A percentile compares a stretch with the other conserved stretches of the same genome.
These are phyloP conservation scores for Solanum piurae DNA, from an alignment of 257 asterid species.

Conservation along the genomic window DNA sequence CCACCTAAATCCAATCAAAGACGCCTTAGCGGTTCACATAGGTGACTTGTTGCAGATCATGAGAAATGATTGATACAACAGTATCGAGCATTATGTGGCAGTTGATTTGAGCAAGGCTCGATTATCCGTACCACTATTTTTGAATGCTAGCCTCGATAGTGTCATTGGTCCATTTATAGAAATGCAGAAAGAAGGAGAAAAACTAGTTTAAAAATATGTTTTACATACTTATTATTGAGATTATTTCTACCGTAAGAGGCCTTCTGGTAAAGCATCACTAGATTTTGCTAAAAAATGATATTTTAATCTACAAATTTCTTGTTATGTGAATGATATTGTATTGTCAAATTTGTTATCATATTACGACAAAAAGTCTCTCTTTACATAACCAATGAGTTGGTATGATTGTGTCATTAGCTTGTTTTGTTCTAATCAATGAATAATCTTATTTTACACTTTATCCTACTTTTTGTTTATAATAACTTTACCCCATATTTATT, in stretches of 20 bases:
- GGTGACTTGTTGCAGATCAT: too few species aligned
- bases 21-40: conserved; percentile 25
- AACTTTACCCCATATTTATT: too few species aligned
- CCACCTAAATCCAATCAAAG: conserved; percentile 30
- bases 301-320: not conserved
- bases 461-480: too few species aligned
- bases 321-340: too few species aligned
- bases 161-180: conserved; percentile 30
- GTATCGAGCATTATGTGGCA: too few species aligned
- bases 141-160: conserved; percentile 20
- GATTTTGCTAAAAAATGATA: conserved; percentile 29
- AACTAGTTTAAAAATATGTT: conserved; percentile 22
- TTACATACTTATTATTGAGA: conserved; percentile 31
- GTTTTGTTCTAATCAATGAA: too few species aligned
- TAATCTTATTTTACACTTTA: too few species aligned
- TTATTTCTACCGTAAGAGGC: conserved; percentile 33
- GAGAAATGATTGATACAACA: too few species aligned
- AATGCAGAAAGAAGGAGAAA: conserved; percentile 27
- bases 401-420: too few species aligned
- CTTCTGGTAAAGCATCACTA: conserved; percentile 29
- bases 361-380: not conserved
- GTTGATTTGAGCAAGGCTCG: conserved; percentile 17
- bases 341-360: not conserved
- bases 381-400: not conserved
- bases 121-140: conserved; percentile 38